phyloP scores from a whole-genome alignment of 73 alveolate species.

The Diophrys appendiculata region DNA sequence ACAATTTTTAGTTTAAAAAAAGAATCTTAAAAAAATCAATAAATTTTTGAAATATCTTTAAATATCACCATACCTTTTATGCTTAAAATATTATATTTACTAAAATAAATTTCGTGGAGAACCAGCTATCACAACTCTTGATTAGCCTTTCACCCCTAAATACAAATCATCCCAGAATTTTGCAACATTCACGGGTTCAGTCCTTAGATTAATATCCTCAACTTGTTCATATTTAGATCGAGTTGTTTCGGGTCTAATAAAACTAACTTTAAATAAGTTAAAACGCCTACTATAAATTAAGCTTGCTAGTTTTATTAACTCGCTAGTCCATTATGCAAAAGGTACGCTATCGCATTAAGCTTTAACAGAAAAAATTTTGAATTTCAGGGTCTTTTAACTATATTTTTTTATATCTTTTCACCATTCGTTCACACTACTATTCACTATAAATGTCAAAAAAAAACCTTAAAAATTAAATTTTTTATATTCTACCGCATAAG shows the following conservation, averaged over 20 bases:
- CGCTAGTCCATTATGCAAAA: slow-evolving; percentile 60
- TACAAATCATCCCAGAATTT: slow-evolving; percentile 53
- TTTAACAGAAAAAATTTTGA: slow-evolving; percentile 7
- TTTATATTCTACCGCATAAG: not conserved
- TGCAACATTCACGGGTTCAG: slow-evolving; percentile 65
- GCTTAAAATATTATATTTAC: slow-evolving; percentile 16
- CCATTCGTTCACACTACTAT: slow-evolving; percentile 50
- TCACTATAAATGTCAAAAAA: not conserved
- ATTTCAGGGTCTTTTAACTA: slow-evolving; percentile 30
- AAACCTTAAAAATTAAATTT: not conserved
- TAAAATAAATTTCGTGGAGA: slow-evolving; percentile 59
- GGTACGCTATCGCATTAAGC: slow-evolving; percentile 56
- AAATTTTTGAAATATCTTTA: not conserved
- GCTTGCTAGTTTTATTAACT: slow-evolving; percentile 53
- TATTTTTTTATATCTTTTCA: slow-evolving; percentile 18
- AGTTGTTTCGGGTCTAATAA: slow-evolving; percentile 54
- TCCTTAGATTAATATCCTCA: slow-evolving; percentile 18
- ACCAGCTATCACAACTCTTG: slow-evolving; percentile 70
- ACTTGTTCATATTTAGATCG: slow-evolving; percentile 57
- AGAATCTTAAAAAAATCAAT: not conserved
- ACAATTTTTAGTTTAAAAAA: not conserved
- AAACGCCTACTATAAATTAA: slow-evolving; percentile 1
- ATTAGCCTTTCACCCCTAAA: slow-evolving; percentile 73
- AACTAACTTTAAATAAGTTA: slow-evolving; percentile 9
- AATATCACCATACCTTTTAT: too few species aligned